Percentiles rank a stretch among this genome's conserved stretches.
phyloP scores from a whole-genome alignment of 495 filamentous ascomycete species.

The Aspergillus baeticus region DNA sequence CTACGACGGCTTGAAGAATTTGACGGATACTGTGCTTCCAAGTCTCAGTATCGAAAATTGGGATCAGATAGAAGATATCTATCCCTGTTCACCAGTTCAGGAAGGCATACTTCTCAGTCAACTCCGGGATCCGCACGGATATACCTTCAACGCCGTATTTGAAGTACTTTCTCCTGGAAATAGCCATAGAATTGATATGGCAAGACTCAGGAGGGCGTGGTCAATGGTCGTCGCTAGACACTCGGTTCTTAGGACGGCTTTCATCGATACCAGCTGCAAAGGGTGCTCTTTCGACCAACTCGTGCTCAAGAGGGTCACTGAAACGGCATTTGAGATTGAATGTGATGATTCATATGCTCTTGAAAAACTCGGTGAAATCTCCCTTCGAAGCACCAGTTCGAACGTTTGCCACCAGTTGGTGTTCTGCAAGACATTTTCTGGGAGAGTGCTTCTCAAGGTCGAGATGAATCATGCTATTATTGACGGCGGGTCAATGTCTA shows the following conservation, averaged over 20 bases:
- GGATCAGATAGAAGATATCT: conserved; percentile 54
- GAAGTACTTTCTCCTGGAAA: conserved; percentile 32
- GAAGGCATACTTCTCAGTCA: conserved; percentile 67
- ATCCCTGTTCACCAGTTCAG: conserved; percentile 65
- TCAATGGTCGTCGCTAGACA: conserved; percentile 52
- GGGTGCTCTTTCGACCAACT: conserved; percentile 55
- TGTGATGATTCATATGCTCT: conserved; percentile 38
- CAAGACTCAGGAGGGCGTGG: conserved; percentile 50
- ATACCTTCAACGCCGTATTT: conserved; percentile 48
- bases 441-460: conserved; percentile 45
- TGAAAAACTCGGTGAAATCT: conserved; percentile 35
- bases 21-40: conserved; percentile 44
- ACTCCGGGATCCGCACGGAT: conserved; percentile 45
- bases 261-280: conserved; percentile 52
- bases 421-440: conserved; percentile 39
- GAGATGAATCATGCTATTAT: conserved; percentile 60
- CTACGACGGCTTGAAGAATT: conserved; percentile 49
- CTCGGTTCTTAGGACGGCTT: conserved; percentile 52
- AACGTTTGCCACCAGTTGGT: conserved; percentile 50
- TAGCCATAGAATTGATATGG: conserved; percentile 32
- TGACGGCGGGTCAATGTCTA: conserved; percentile 41
- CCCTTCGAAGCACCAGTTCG: conserved; percentile 32
- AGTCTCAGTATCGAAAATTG: conserved; percentile 42
- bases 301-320: conserved; percentile 42
- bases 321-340: conserved; percentile 35